Conservation (phyloP, 495 filamentous ascomycete species). For the Talaromyces thailandensis region DNA sequence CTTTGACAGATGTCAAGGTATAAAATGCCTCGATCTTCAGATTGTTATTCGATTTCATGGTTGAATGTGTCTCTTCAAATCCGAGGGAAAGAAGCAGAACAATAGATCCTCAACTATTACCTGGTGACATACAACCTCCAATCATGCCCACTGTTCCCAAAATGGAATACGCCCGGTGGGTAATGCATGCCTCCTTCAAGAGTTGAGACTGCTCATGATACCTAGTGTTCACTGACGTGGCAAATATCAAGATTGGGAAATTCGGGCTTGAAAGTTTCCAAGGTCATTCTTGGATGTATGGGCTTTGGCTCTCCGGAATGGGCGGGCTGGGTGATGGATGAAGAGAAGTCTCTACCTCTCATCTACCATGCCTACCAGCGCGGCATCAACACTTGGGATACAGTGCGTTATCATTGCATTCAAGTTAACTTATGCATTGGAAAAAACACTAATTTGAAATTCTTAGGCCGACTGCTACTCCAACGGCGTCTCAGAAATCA, state of each 20-base stretch:
- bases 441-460: constrained; percentile 17
- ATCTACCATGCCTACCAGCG: constrained; percentile 2
- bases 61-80: neutral
- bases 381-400: constrained; percentile 17
- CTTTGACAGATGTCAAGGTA: neutral
- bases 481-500: constrained; percentile 59
- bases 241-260: neutral
- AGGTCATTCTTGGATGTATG: neutral
- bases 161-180: neutral
- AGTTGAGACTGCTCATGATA: neutral
- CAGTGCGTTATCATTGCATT: neutral
- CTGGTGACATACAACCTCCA: too few species aligned
- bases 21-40: neutral
- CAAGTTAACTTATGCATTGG: too few species aligned
- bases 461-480: constrained; percentile 56
- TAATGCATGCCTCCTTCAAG: neutral
- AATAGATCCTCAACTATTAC: too few species aligned
- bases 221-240: neutral
- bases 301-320: neutral
- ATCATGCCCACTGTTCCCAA: neutral
- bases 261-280: neutral
- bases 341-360: constrained; percentile 6
- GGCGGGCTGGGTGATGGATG: neutral
- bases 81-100: neutral
- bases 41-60: neutral